Evolutionary conservation across 2,329 filamentous ascomycete species (phyloP), one percentile per base, ranked within the genome.

Genomic region (Diaporthe velutina): DNA sequence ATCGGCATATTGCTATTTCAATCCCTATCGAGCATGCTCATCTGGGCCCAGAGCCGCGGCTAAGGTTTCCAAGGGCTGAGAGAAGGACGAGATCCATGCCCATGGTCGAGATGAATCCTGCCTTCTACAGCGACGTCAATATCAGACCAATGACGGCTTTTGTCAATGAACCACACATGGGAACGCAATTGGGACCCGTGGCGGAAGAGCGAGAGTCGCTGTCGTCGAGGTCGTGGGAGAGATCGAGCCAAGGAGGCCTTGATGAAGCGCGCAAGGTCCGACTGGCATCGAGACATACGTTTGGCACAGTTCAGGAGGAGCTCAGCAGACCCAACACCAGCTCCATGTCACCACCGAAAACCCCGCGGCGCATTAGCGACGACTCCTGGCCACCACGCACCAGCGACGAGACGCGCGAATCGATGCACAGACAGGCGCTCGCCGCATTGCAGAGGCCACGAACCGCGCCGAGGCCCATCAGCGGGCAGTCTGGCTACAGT

Each of bases 1-100:
- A 90, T 78, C 85, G 88, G 6, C 88, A 92, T 77, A 91, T 92
- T 76, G 89, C 90, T 74, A 92, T 92, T 70, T 91, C 90, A 0
- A 91, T 92, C 58, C 90, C 90, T 1, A 75, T 87, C 17, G 85
- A 90, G 76, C 83, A 89, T 74, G 86, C 85, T 7, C 85, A 88
- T 30, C 81, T 87, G 57, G 84, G 83, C 3, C 77, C 79, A 8
- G 76, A 78, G 28, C 78, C 80, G 50, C 80, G 80, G 61, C 77
- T 80, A 38, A 77, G 78, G 17, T 71, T 78, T 68, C 68, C 35
- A 10, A 40, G 33, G 9, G 30, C 40, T 15, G 30, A 30, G 42
- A 61, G 61, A 30, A 70, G 55, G 55, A 35, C 66, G 48, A 70
- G 42, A 15, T 72, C 68, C 1, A 48, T 72, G 33, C 64, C 74